phyloP scores from a whole-genome alignment of 495 filamentous ascomycete genomes.

The Podospora didyma region DNA sequence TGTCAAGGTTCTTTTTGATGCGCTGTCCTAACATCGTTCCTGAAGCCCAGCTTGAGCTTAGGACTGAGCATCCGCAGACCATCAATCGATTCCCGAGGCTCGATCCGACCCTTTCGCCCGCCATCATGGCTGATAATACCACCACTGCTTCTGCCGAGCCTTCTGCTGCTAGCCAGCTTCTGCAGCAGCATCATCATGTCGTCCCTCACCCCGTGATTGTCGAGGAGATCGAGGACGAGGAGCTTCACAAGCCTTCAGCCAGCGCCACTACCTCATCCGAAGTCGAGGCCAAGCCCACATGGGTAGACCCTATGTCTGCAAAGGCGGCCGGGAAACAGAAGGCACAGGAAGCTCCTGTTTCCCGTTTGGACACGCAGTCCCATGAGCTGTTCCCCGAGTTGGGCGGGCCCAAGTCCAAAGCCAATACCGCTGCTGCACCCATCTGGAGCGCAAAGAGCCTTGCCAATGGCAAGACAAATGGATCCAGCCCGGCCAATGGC shows the following conservation, averaged over 20 bases:
- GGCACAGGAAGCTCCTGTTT: conserved; percentile 37
- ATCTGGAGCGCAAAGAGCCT: conserved; percentile 50
- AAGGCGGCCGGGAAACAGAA: conserved; percentile 64
- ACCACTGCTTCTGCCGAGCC: conserved; percentile 33
- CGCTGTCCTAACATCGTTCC: not conserved
- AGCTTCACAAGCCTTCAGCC: conserved; percentile 40
- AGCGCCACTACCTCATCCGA: conserved; percentile 31
- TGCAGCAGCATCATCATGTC: conserved; percentile 67
- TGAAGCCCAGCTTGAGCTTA: too few relatives aligned
- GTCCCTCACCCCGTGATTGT: conserved; percentile 63
- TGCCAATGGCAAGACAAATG: conserved; percentile 59
- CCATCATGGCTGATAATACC: conserved; percentile 29
- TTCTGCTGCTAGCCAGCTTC: conserved; percentile 70
- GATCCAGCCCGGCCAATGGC: conserved; percentile 47
- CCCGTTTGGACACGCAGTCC: conserved; percentile 68
- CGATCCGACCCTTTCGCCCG: conserved; percentile 9
- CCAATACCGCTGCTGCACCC: conserved; percentile 53
- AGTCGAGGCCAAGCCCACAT: conserved; percentile 32
- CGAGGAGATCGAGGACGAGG: conserved; percentile 77
- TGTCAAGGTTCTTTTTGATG: too few relatives aligned
- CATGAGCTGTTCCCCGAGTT: conserved; percentile 89
- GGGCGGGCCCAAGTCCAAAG: conserved; percentile 64
- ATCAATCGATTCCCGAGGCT: not conserved
- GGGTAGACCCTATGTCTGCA: conserved; percentile 42
- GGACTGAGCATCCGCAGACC: too few relatives aligned